Percentiles rank a stretch among this genome's conserved stretches.
Conservation (phyloP, 768 basidiomycete genomes). For the Harrya chromipes region DNA sequence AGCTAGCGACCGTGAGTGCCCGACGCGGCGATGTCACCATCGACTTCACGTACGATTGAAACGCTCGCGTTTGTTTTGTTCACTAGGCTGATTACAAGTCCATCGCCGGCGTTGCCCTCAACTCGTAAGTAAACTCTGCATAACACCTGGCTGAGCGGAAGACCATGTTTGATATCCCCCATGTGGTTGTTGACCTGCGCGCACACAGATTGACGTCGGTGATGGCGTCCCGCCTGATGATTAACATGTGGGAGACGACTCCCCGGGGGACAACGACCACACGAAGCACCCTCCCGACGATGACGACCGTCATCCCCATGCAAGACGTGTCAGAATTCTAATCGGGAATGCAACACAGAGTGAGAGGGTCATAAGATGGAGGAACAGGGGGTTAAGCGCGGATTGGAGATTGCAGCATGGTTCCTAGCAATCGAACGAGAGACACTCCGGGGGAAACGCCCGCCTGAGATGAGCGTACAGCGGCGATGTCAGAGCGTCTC, state of each 20-base stretch:
- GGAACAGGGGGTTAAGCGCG: no score
- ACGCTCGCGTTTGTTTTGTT: not conserved
- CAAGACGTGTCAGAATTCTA: not conserved
- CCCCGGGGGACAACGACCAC: no score
- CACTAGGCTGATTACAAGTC: not conserved
- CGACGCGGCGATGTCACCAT: not conserved
- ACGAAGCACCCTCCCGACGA: not conserved
- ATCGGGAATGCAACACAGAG: not conserved
- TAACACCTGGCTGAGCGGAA: no score
- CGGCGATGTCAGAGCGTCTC: no score
- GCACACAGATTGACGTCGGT: slow-evolving; percentile 10
- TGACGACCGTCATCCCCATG: slow-evolving; percentile 5
- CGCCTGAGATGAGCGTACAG: no score
- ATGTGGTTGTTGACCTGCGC: no score
- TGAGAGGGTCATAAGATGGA: not conserved
- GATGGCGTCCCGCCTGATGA: slow-evolving; percentile 17
- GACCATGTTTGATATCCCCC: no score
- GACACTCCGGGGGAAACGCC: no score
- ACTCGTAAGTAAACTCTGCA: not conserved
- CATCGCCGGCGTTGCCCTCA: not conserved
- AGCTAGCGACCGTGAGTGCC: slow-evolving; percentile 10
- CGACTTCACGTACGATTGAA: not conserved
- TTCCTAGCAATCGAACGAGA: no score
- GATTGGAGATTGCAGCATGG: no score
- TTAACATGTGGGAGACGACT: slow-evolving; percentile 12